Base-by-base conservation (phyloP, 805 yeast species). In the Torulaspora maleeae region DNA sequence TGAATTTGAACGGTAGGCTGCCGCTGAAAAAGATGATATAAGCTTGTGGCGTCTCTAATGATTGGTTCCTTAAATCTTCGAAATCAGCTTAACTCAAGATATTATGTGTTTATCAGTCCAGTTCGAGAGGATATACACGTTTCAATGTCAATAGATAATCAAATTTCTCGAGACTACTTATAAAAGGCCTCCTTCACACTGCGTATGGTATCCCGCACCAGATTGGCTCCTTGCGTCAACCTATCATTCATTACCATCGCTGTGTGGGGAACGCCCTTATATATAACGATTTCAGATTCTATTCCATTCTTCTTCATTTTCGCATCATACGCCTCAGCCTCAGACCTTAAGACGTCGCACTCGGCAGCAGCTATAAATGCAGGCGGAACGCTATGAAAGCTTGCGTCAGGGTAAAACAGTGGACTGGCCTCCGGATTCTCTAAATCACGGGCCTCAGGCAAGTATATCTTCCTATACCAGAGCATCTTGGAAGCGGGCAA, bases 231-330 rank as follows among this genome's bases (percentile, higher is more conserved):
- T 38, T 65, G 64, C 5, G 55, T 56, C 38, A 71, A 55, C 9
- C 63, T 62, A 11, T 56, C 71, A 49, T 71, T 72, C 77, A 74
- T 73, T 22, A 69, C 76, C 75, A 74, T 71, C 4, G 68, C 73
- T n/a, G 76, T 67, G 55, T 74, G 79, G 5, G 77, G 77, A 37
- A 70, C 64, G 5, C 77, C 76, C 38, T 58, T 55, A 50, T 72
- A 73, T 27, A 70, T 55, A 4, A 56, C 60, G 12, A 70, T 50
- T n/a, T 55, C 56, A 16, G 69, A 61, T 2, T 54, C 36, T 16
- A 69, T 60, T 3, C 77, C 77, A 45, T 70, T 67, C 20, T 55
- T 53, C 36, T 49, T 49, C 41, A 74, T 59, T 49, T 73, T 73
- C 9, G 55, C 64, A 36, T 67, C 68, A 49, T 74, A 74, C 1